phyloP scores from a whole-genome alignment of 306 rosid species.

The Dalbergia cochinchinensis region DNA sequence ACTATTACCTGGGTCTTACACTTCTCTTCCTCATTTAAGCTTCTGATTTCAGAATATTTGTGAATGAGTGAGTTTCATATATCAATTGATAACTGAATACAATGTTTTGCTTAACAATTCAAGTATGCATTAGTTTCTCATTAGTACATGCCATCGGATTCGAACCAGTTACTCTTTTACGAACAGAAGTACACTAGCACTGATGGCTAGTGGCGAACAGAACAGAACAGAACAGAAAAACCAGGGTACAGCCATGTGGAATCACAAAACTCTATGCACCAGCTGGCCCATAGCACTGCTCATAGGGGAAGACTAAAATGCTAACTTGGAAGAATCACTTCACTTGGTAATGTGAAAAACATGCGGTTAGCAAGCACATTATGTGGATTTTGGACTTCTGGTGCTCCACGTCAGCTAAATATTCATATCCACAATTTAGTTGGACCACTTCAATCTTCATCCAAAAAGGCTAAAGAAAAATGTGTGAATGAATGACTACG shows the following conservation, averaged over 20 bases:
- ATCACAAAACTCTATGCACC: background rate
- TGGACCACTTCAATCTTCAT: conserved; percentile 1
- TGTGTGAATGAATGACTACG: background rate
- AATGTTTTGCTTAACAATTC: no score
- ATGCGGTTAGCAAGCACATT: no score
- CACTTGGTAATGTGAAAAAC: no score
- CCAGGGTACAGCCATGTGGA: background rate
- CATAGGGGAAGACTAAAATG: background rate
- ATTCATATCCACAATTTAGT: background rate
- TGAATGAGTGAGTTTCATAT: no score
- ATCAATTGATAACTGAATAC: no score
- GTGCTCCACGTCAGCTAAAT: background rate
- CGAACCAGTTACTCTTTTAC: background rate
- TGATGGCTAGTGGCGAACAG: background rate
- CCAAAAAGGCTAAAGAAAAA: background rate
- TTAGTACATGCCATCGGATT: background rate
- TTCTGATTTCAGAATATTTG: no score
- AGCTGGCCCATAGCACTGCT: background rate
- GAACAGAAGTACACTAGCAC: background rate
- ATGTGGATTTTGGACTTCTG: background rate
- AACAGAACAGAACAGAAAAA: background rate
- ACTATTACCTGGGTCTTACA: no score
- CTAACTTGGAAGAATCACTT: background rate
- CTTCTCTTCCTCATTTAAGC: no score
- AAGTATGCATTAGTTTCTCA: no score